Base-by-base conservation (phyloP, 2,329 filamentous ascomycete species). In the Cladorrhinum sp. region DNA sequence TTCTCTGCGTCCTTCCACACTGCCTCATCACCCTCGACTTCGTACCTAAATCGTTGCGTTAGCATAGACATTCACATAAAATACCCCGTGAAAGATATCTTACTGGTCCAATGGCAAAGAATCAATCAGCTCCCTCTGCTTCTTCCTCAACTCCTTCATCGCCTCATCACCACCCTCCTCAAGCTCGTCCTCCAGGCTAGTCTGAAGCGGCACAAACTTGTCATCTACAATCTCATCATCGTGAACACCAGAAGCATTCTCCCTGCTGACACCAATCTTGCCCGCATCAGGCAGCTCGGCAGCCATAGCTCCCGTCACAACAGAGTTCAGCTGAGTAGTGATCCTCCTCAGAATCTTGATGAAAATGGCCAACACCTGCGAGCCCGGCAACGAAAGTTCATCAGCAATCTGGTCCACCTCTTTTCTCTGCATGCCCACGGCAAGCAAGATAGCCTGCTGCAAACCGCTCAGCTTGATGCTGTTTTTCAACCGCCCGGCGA, bases 341-440 rank as follows among this genome's bases (percentile, higher is more conserved):
- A 96, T 83, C 78, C 98, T 98, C 66, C 92, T 86, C 62, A 97
- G 83, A 63, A 96, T 89, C 80, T 99, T 99, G 74, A 96, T 91
- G 75, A 99, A 98, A 89, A 98, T 96, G 63, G 94, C 93, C 64
- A 99, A 81, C 2, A 97, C 79, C 77, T 98, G 95, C 50, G 87
- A 88, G 2, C 86, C 83, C 0, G 85, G 86, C 5, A 97, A 77
- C 7, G 82, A 83, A 2, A 96, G 76, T 71, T 99, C 95, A 64
- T 88, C 86, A 64, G 93, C 89, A 8, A 97, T 78, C 12, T 85
- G 83, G 14, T 95, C 91, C 26, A 99, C 80, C 42, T 90, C 88
- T 78, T 98, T 98, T 67, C 90, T 86, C 75, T 99, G 96, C 62
- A 98, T 78, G 20, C 96, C 95, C 53, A 96, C 86, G 5, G 91